Evolutionary conservation across 345 rosid species (phyloP).

Genomic region (Murraya paniculata): DNA sequence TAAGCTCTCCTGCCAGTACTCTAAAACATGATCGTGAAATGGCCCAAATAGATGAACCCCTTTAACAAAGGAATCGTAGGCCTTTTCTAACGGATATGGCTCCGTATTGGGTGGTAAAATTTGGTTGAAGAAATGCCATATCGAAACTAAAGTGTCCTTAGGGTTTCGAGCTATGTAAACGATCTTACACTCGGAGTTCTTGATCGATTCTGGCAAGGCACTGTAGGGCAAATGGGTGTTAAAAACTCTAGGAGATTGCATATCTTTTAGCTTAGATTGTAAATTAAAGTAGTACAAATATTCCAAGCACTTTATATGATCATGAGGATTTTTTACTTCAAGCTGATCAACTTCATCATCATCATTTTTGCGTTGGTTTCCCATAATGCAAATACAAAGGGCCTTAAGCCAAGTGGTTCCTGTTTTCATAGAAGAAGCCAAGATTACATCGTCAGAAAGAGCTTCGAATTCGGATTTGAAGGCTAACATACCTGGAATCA

Average conservation of each 20-base stretch:
- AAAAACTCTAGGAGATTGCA: constrained; percentile 22
- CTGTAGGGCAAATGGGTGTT: constrained; percentile 34
- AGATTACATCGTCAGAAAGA: constrained; percentile 18
- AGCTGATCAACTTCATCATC: constrained; percentile 7
- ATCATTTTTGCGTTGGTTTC: not conserved
- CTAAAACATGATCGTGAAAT: constrained; percentile 30
- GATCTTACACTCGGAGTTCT: constrained; percentile 25
- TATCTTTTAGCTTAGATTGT: constrained; percentile 6
- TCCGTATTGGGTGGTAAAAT: not conserved
- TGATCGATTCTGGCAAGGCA: constrained; percentile 26
- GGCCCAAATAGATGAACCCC: constrained; percentile 33
- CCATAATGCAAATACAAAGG: constrained; percentile 24
- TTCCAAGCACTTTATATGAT: constrained; percentile 17
- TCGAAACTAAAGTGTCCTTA: constrained; percentile 30
- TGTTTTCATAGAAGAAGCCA: constrained; percentile 35
- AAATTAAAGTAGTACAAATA: constrained; percentile 5
- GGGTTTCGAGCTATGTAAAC: constrained; percentile 34
- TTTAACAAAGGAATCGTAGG: constrained; percentile 28
- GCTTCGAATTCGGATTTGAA: constrained; percentile 22
- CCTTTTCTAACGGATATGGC: constrained; percentile 17
- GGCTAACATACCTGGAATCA: constrained; percentile 13
- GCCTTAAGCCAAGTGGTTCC: constrained; percentile 46
- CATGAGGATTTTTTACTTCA: constrained; percentile 16
- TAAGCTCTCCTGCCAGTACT: constrained; percentile 30
- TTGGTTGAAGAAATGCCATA: constrained; percentile 31